Percentiles rank a stretch among this genome's conserved stretches.
phyloP scores from a whole-genome alignment of 2,329 filamentous ascomycete genomes.

The Paracoccidioides brasiliensis region DNA sequence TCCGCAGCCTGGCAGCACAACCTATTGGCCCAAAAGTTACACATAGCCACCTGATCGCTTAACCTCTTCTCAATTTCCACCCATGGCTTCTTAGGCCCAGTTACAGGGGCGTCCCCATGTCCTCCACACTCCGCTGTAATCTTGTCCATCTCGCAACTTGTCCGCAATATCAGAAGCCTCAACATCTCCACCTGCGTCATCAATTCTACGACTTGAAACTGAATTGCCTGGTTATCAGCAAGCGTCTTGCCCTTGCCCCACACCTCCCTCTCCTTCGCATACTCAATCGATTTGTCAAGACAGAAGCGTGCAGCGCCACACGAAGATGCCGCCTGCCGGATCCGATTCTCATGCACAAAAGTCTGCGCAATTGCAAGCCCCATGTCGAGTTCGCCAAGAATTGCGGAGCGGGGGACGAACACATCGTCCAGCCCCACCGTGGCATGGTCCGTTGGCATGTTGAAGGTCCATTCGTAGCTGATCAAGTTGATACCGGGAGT shows the following conservation, averaged over 20 bases:
- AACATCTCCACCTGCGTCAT: conserved; percentile 51
- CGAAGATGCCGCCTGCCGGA: conserved; percentile 50
- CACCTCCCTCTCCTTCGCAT: conserved; percentile 42
- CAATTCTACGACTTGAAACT: conserved; percentile 51
- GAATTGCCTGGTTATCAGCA: conserved; percentile 49
- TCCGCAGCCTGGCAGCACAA: conserved; percentile 49
- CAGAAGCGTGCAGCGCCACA: conserved; percentile 49
- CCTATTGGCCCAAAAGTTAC: conserved; percentile 52
- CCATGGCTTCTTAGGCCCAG: conserved; percentile 24
- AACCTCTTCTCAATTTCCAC: conserved; percentile 44
- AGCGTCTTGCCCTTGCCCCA: conserved; percentile 40
- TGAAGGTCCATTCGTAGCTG: conserved; percentile 52
- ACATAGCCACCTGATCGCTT: conserved; percentile 52
- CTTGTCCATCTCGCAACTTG: conserved; percentile 48
- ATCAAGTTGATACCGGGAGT: conserved; percentile 42
- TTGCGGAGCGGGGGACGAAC: conserved; percentile 40
- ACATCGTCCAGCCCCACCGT: conserved; percentile 45
- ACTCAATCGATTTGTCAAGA: conserved; percentile 43
- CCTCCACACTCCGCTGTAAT: conserved; percentile 22
- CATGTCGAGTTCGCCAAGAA: conserved; percentile 41
- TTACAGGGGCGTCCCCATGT: conserved; percentile 6
- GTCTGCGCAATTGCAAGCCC: conserved; percentile 50
- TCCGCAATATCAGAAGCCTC: conserved; percentile 47
- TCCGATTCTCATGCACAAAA: conserved; percentile 53
- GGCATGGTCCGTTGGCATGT: conserved; percentile 55